Conservation (phyloP, 2,329 filamentous ascomycete species). For the Alternaria triticina region DNA sequence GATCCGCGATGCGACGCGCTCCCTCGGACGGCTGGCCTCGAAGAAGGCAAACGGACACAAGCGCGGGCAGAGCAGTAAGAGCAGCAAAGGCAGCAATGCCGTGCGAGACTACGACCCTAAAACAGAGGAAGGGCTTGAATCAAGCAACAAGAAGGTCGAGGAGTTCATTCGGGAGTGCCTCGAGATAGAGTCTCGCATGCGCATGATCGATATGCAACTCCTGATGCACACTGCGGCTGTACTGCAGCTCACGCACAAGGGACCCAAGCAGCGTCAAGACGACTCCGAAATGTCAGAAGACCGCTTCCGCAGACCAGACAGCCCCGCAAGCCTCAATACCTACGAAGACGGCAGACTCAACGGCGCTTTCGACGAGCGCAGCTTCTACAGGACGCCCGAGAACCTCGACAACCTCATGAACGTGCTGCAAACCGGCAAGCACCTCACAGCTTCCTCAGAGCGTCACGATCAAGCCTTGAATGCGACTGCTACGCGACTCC, state of each 20-base stretch:
- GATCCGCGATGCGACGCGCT: conserved; percentile 89
- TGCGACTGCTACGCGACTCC: conserved; percentile 69
- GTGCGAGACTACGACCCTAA: conserved; percentile 43
- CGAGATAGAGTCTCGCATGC: conserved; percentile 75
- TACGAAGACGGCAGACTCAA: conserved; percentile 64
- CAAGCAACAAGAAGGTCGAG: conserved; percentile 82
- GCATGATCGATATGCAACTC: conserved; percentile 75
- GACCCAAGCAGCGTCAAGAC: conserved; percentile 65
- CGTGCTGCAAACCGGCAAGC: conserved; percentile 46
- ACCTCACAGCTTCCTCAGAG: conserved; percentile 37
- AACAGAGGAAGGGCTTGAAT: conserved; percentile 75
- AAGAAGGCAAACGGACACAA: conserved; percentile 57
- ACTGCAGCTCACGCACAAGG: conserved; percentile 85
- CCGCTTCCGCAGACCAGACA: conserved; percentile 64
- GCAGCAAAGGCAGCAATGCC: conserved; percentile 53
- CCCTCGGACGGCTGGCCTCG: conserved; percentile 80
- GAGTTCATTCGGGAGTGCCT: conserved; percentile 82
- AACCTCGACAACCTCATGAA: conserved; percentile 61
- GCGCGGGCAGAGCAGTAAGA: conserved; percentile 60
- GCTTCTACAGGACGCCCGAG: conserved; percentile 73
- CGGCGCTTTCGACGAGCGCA: conserved; percentile 74
- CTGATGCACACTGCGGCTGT: conserved; percentile 93
- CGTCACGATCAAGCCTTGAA: conserved; percentile 59
- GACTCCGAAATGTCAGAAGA: conserved; percentile 49
- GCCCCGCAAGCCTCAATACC: conserved; percentile 77